Percentiles rank a stretch among this genome's conserved stretches.
phyloP scores from a whole-genome alignment of 148 eudicot species.

The Mesembryanthemum crystallinum region DNA sequence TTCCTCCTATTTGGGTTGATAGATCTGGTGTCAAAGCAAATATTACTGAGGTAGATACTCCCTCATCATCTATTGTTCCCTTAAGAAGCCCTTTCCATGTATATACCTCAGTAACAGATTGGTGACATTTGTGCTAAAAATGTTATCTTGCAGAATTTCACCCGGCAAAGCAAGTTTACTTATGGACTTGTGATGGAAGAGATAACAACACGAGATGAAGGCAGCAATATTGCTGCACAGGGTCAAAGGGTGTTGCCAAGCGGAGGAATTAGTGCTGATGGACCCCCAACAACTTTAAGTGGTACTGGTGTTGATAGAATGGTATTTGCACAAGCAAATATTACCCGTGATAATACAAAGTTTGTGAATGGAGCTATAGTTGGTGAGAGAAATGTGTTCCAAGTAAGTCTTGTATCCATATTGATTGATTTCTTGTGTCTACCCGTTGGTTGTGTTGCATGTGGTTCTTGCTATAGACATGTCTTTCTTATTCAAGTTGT shows the following conservation, averaged over 20 bases:
- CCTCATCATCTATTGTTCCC: neutral
- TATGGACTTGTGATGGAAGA: conserved; percentile 96
- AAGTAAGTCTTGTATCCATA: conserved; percentile 43
- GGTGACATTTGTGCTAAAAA: neutral
- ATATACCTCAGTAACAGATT: neutral
- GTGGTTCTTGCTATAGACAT: neutral
- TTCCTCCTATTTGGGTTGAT: conserved; percentile 97
- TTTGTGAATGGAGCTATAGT: conserved; percentile 93
- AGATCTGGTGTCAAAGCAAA: conserved; percentile 82
- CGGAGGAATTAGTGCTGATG: conserved; percentile 95
- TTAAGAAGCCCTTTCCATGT: conserved; percentile 2
- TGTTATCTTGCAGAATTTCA: conserved; percentile 57
- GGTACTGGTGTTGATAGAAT: conserved; percentile 90
- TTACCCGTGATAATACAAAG: conserved; percentile 89
- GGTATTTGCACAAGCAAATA: conserved; percentile 91
- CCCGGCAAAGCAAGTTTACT: conserved; percentile 92
- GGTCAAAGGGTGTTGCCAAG: conserved; percentile 92
- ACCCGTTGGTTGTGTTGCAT: neutral
- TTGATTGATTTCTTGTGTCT: neutral
- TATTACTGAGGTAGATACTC: conserved; percentile 69
- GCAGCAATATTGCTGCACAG: conserved; percentile 64
- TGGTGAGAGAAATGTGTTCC: conserved; percentile 96
- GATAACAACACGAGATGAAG: conserved; percentile 85
- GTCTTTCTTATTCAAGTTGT: neutral
- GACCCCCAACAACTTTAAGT: conserved; percentile 97